These are phyloP conservation scores for Eucalyptus cloeziana DNA, from an alignment of 345 rosid genomes.

Conservation along the genomic window DNA sequence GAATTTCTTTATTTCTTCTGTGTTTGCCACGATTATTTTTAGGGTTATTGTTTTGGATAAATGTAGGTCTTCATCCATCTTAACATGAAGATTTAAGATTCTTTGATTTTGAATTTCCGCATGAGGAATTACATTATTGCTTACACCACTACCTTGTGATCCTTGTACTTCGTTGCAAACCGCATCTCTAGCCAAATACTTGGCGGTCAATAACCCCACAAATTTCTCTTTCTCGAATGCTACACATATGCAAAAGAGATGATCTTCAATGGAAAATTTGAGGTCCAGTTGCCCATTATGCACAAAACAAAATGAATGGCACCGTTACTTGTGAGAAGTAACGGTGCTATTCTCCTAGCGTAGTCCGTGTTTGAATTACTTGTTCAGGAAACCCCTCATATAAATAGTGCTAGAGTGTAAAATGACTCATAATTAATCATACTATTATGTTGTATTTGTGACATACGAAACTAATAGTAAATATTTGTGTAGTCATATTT, in stretches of 20 bases:
- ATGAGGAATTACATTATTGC: not conserved
- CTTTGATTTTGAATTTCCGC: too few species aligned
- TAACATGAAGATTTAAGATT: too few species aligned
- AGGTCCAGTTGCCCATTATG: not conserved
- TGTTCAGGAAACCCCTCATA: not conserved
- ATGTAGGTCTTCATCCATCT: not conserved
- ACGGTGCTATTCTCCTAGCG: not conserved
- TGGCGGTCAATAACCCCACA: not conserved
- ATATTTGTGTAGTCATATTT: not conserved
- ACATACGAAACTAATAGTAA: not conserved
- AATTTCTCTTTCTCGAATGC: not conserved
- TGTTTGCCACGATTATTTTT: accelerated
- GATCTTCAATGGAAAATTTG: not conserved
- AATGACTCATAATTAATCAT: not conserved
- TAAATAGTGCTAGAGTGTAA: not conserved
- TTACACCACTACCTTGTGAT: too few species aligned
- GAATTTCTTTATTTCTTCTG: accelerated
- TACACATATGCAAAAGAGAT: not conserved
- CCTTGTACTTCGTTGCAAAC: not conserved
- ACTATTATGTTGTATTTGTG: not conserved
- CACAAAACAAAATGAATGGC: not conserved
- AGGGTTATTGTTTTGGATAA: too few species aligned
- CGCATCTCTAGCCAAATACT: not conserved
- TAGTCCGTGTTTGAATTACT: not conserved
- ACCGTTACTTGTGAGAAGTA: not conserved